These are phyloP conservation scores for Nasturtium officinale DNA, from an alignment of 345 rosid species.

Conservation along the genomic window DNA sequence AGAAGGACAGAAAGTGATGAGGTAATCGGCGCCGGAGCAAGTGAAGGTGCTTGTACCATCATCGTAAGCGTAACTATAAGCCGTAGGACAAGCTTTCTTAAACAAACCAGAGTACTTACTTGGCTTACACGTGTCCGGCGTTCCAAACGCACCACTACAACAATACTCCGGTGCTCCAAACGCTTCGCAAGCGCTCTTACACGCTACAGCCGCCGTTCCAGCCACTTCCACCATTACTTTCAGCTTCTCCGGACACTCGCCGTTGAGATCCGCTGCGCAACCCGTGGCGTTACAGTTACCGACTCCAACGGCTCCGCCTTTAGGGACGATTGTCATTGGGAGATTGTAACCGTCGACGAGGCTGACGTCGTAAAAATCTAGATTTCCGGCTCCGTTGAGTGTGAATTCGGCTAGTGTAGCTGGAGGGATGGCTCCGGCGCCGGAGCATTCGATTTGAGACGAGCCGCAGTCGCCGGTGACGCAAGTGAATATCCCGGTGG, in stretches of 20 bases:
- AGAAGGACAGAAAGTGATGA: conserved; percentile 54
- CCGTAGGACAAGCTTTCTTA: conserved; percentile 54
- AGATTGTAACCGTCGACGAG: conserved; percentile 74
- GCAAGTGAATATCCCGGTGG: conserved; percentile 56
- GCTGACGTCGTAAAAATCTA: conserved; percentile 65
- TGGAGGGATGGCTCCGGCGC: conserved; percentile 56
- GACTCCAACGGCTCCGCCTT: conserved; percentile 39
- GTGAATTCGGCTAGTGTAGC: conserved; percentile 64
- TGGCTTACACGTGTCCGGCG: conserved; percentile 57
- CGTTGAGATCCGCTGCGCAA: conserved; percentile 56
- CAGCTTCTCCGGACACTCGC: conserved; percentile 50
- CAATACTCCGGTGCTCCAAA: conserved; percentile 57
- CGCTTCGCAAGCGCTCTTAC: conserved; percentile 66
- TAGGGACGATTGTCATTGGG: conserved; percentile 53
- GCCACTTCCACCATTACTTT: conserved; percentile 35
- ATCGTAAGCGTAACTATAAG: conserved; percentile 68
- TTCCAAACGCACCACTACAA: conserved; percentile 54
- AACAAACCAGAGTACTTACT: conserved; percentile 52
- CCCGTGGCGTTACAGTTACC: conserved; percentile 52
- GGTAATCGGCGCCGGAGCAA: conserved; percentile 52
- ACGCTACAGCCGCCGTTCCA: conserved; percentile 46
- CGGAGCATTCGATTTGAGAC: conserved; percentile 50
- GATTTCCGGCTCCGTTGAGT: conserved; percentile 46
- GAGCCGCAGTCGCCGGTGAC: conserved; percentile 65
- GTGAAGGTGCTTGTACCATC: conserved; percentile 63